phyloP scores from a whole-genome alignment of 306 rosid genomes.

The Vigna nakashimae region DNA sequence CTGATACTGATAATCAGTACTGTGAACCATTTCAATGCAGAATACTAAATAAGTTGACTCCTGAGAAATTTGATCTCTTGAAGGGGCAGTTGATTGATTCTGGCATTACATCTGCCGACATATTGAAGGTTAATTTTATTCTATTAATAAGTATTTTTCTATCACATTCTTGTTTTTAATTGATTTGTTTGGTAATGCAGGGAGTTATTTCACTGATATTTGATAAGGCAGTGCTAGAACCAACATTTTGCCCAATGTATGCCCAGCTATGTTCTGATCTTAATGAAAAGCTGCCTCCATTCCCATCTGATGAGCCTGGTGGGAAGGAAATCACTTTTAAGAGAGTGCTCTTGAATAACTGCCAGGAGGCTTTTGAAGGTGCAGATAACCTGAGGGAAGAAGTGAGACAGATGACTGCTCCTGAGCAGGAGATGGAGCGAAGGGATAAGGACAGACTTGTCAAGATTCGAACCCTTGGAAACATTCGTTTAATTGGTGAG shows the following conservation, averaged over 20 bases:
- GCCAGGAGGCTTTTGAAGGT: constrained; percentile 99
- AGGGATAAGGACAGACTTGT: constrained; percentile 84
- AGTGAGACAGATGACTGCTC: constrained; percentile 78
- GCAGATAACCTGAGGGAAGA: constrained; percentile 85
- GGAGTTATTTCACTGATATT: constrained; percentile 85
- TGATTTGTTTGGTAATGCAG: constrained; percentile 64
- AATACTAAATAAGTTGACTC: constrained; percentile 94
- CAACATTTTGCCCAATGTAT: constrained; percentile 99
- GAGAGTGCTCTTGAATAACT: constrained; percentile 82
- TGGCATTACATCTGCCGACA: constrained; percentile 96
- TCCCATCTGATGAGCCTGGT: constrained; percentile 90
- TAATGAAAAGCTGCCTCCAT: constrained; percentile 80
- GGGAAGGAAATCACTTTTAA: constrained; percentile 90
- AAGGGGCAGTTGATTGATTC: constrained; percentile 94
- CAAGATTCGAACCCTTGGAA: constrained; percentile 95
- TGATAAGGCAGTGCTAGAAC: constrained; percentile 98
- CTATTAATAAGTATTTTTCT: neutral
- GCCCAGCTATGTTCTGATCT: constrained; percentile 89
- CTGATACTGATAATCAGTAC: constrained; percentile 22
- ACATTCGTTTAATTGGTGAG: constrained; percentile 96
- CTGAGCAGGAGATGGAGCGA: constrained; percentile 89
- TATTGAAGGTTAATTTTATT: constrained; percentile 66
- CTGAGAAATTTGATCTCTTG: constrained; percentile 96
- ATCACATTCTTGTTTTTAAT: constrained; percentile 30
- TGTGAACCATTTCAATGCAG: constrained; percentile 55